Base-by-base conservation (phyloP, 108 stramenopile species). In the Cylindrotheca closterium region DNA sequence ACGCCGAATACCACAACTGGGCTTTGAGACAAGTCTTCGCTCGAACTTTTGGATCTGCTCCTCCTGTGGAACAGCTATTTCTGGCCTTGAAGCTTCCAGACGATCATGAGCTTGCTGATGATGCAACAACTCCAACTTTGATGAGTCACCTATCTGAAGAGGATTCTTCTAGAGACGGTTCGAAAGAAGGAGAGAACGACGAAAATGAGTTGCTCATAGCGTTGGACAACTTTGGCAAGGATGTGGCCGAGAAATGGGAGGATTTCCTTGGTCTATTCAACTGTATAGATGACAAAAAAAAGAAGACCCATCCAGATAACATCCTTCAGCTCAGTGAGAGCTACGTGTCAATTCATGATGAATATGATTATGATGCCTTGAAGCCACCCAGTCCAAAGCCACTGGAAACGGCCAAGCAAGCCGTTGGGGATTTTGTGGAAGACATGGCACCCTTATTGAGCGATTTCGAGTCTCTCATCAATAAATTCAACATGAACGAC, bases 1-100 rank as follows among this genome's bases (percentile, higher is more conserved):
- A 92, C 61, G 80, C 60, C 18, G 57, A 71, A 27, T 88, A 76
- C 62, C 91, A 92, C 51, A 81, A 81, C 7, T 92, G 87, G 85
- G 79, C 86, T 30, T 73, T 84, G 4, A 78, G 84, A 29, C 77
- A 84, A 47, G 83, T 91, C 49, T 84, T 88, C 57, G 53, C 71
- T 17, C 68, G 73, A 28, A 74, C 80, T 4, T 79, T 87, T 37
- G 67, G 75, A n/a, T 70, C 74, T 0, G 71, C 82, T 29, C 86
- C 86, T 1, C 66, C 67, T 1, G 26, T 70, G 25, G 65, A 70
- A 2, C 30, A 52, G 10, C 70, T 87, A 19, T 80, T 69, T 30
- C 42, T 68, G n/a, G 33, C 37, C 2, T 77, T 87, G 56, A 25
- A 21, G 30, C 65, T 60, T 17, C 34, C 46, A 26, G 60, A 37